Conservation (phyloP, 768 basidiomycete species). For the Xerocomellus amylosporus region DNA sequence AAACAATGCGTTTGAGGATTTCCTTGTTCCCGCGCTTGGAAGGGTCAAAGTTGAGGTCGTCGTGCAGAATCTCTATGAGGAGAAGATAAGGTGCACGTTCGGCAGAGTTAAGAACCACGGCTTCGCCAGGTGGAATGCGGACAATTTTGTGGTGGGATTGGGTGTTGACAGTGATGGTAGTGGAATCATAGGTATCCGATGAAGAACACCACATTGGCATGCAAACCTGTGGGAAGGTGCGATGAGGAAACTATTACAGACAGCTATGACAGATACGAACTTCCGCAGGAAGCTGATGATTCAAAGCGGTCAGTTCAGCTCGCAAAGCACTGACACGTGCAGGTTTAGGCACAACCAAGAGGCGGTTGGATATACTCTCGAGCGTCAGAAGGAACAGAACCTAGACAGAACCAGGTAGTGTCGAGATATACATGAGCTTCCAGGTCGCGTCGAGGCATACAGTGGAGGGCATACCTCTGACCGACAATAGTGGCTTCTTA, state of each 20-base stretch:
- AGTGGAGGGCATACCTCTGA: slow-evolving; percentile 61
- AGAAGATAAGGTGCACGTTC: slow-evolving; percentile 94
- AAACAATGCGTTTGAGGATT: slow-evolving; percentile 70
- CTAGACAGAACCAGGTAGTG: slow-evolving; percentile 34
- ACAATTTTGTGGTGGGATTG: slow-evolving; percentile 92
- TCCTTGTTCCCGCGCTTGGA: slow-evolving; percentile 80
- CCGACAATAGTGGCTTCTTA: slow-evolving; percentile 84
- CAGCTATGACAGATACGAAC: slow-evolving; percentile 40
- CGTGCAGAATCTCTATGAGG: slow-evolving; percentile 84
- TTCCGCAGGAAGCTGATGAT: slow-evolving; percentile 96
- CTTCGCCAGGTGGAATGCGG: slow-evolving; percentile 95
- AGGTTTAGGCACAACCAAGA: slow-evolving; percentile 88
- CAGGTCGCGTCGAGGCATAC: background rate
- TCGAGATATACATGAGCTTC: background rate
- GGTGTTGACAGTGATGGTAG: slow-evolving; percentile 32
- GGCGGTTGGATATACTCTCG: slow-evolving; percentile 88
- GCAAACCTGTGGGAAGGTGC: slow-evolving; percentile 54
- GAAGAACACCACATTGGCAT: slow-evolving; percentile 87
- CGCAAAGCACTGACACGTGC: slow-evolving; percentile 95
- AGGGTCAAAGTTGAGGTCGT: slow-evolving; percentile 93
- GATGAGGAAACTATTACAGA: background rate
- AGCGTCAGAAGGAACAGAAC: slow-evolving; percentile 84
- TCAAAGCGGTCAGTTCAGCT: slow-evolving; percentile 92
- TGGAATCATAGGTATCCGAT: slow-evolving; percentile 51
- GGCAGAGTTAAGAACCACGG: slow-evolving; percentile 96